Conservation (phyloP, 495 filamentous ascomycete genomes). For the Friedmanniomyces endolithicus region DNA sequence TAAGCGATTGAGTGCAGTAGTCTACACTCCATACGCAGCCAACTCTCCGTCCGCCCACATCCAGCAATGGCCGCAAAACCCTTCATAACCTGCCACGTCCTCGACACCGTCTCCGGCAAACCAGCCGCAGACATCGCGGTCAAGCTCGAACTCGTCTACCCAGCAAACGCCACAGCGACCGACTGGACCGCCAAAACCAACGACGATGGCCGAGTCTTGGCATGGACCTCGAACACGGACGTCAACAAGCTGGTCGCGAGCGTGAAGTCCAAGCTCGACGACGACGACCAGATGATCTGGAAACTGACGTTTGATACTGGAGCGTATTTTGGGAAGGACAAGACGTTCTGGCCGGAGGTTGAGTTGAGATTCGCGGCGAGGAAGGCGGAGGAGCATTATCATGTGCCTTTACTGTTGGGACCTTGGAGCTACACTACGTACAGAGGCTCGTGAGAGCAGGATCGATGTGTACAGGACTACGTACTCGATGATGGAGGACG, state of each 20-base stretch:
- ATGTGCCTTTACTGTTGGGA: slow-evolving; percentile 80
- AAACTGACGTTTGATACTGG: slow-evolving; percentile 66
- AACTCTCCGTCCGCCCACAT: too few relatives aligned
- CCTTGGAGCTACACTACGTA: slow-evolving; percentile 93
- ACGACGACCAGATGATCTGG: slow-evolving; percentile 46
- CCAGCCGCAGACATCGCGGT: slow-evolving; percentile 48
- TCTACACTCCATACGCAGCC: too few relatives aligned
- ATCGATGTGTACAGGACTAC: too few relatives aligned
- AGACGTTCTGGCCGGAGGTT: slow-evolving; percentile 88
- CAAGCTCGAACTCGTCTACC: slow-evolving; percentile 39
- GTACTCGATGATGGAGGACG: too few relatives aligned
- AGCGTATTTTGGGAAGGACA: slow-evolving; percentile 58
- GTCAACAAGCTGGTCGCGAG: slow-evolving; percentile 26
- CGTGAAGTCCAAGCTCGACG: slow-evolving; percentile 25
- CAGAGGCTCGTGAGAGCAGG: slow-evolving; percentile 41
- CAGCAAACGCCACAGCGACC: slow-evolving; percentile 24
- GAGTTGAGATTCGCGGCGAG: slow-evolving; percentile 61
- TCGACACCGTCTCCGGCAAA: slow-evolving; percentile 54
- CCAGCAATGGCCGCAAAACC: slow-evolving; percentile 13
- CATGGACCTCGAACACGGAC: slow-evolving; percentile 51
- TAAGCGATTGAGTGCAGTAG: too few relatives aligned
- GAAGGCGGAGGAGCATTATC: slow-evolving; percentile 54
- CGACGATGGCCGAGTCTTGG: slow-evolving; percentile 71
- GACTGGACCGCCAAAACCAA: slow-evolving; percentile 60
- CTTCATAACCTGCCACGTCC: slow-evolving; percentile 62